Evolutionary conservation across 768 basidiomycete genomes (phyloP).

Genomic region (Mycena galopus): DNA sequence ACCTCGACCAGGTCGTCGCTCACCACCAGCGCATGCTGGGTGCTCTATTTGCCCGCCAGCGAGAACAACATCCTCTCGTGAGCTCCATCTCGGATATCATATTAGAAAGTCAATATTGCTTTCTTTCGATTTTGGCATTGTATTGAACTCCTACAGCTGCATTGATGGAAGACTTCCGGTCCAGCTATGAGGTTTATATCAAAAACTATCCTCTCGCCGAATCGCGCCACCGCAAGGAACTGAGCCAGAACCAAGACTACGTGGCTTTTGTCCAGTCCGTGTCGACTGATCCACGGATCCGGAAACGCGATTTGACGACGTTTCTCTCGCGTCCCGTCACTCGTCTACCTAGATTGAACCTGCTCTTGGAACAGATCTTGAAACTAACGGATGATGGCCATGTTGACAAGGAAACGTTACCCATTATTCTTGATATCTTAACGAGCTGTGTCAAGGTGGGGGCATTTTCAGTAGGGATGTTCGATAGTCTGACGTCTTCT

Average conservation of each 20-base stretch:
- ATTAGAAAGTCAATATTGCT: constrained; percentile 69
- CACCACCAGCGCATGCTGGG: constrained; percentile 79
- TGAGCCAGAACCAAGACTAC: constrained; percentile 77
- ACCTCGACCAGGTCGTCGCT: constrained; percentile 74
- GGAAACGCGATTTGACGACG: constrained; percentile 82
- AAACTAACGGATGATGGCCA: constrained; percentile 80
- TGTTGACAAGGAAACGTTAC: constrained; percentile 83
- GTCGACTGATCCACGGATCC: constrained; percentile 73
- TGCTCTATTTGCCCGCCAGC: constrained; percentile 83
- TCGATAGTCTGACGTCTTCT: background rate
- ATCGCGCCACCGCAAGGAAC: constrained; percentile 82
- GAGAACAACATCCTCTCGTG: constrained; percentile 87
- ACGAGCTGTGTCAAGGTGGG: constrained; percentile 74
- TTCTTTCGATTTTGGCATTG: background rate
- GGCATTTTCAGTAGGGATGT: background rate
- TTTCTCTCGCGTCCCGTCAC: constrained; percentile 91
- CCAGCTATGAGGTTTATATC: constrained; percentile 84
- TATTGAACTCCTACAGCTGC: constrained; percentile 48
- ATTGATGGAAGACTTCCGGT: constrained; percentile 64
- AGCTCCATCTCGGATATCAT: constrained; percentile 89
- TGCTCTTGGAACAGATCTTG: constrained; percentile 78
- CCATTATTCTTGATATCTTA: constrained; percentile 76
- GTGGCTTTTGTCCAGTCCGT: constrained; percentile 74
- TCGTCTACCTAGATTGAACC: constrained; percentile 83
- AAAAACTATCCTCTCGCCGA: constrained; percentile 92